Conservation (phyloP, 441 rosid genomes). For the Populus tomentosa region DNA sequence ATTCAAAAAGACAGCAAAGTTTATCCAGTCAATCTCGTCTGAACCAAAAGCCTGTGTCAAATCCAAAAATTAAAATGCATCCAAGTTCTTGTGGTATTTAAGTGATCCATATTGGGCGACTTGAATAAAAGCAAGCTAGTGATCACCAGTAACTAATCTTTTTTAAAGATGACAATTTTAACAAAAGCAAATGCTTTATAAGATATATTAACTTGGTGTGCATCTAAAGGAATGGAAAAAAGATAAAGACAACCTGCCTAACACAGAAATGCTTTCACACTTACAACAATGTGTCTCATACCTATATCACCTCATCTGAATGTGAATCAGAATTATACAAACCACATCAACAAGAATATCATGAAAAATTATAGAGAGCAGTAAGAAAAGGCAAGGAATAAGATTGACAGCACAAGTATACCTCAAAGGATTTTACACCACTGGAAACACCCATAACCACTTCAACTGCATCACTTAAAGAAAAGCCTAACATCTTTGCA, state of each 20-base stretch:
- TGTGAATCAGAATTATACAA: not conserved
- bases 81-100: not conserved
- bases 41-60: slow-evolving; percentile 68
- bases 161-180: not conserved
- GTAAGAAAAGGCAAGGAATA: not conserved
- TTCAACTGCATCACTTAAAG: slow-evolving; percentile 60
- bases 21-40: slow-evolving; percentile 76
- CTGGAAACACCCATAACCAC: slow-evolving; percentile 52
- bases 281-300: not conserved
- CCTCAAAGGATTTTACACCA: slow-evolving; percentile 64
- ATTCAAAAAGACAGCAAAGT: slow-evolving; percentile 73
- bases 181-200: not conserved
- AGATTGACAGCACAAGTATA: slow-evolving; percentile 20
- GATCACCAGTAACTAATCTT: not conserved
- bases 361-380: not conserved
- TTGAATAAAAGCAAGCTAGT: not conserved
- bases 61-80: slow-evolving; percentile 8
- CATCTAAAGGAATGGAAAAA: not conserved
- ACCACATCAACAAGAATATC: not conserved
- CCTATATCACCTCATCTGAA: not conserved
- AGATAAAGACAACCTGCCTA: not conserved
- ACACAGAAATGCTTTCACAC: not conserved
- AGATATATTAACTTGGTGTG: not conserved
- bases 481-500: slow-evolving; percentile 70
- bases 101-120: not conserved